phyloP scores from a whole-genome alignment of 257 asterid genomes.

The Paraleonurus japonicus region DNA sequence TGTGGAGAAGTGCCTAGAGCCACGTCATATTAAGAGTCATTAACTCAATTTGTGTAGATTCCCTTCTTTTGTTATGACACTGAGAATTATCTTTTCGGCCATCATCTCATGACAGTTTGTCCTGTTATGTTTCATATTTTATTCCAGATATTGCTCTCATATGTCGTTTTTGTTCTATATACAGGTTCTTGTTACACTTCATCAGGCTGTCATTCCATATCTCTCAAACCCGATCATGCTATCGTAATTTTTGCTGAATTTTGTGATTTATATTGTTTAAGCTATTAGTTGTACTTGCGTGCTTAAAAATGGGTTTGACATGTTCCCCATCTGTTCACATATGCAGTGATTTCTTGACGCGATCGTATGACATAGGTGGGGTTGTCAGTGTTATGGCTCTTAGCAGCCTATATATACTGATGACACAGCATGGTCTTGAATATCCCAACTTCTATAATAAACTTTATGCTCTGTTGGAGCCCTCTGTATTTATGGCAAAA shows the following conservation, averaged over 20 bases:
- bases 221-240: constrained; percentile 85
- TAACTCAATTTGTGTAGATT: background rate
- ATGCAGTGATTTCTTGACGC: constrained; percentile 94
- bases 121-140: background rate
- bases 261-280: constrained; percentile 16
- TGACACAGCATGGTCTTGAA: constrained; percentile 95
- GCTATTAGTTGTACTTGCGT: constrained; percentile 18
- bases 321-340: constrained; percentile 11
- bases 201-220: constrained; percentile 69
- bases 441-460: constrained; percentile 90
- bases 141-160: constrained; percentile 7
- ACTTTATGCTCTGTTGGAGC: constrained; percentile 84
- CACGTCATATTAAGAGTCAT: background rate
- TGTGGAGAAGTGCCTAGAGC: background rate
- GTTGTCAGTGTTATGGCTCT: constrained; percentile 97
- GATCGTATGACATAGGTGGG: constrained; percentile 93
- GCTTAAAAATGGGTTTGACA: background rate
- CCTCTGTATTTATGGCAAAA: constrained; percentile 84
- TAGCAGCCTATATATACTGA: constrained; percentile 78
- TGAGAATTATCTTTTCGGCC: background rate
- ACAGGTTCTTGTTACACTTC: constrained; percentile 85
- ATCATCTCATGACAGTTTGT: background rate
- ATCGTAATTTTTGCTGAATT: constrained; percentile 46
- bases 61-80: background rate
- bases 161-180: constrained; percentile 17